Evolutionary conservation across 805 yeast species (phyloP).

Genomic region (Schwanniomyces sp.): DNA sequence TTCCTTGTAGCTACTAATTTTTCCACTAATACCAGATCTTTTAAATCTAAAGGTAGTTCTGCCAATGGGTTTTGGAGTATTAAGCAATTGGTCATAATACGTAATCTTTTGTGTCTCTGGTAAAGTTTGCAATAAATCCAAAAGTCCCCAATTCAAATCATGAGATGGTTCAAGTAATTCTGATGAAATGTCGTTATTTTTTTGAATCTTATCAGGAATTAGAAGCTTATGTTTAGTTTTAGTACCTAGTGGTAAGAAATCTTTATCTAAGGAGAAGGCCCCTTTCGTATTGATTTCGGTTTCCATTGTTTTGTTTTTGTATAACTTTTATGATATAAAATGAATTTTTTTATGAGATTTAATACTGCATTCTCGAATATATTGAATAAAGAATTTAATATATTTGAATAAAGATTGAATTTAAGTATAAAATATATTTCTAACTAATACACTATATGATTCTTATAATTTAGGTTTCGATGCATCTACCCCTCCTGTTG

Average conservation of each 20-base stretch:
- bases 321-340: not conserved
- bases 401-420: not conserved
- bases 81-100: constrained; percentile 50
- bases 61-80: constrained; percentile 58
- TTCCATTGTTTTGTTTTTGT: not conserved
- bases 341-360: not conserved
- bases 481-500: constrained; percentile 52
- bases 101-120: constrained; percentile 41
- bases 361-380: not conserved
- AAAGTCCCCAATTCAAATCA: constrained; percentile 64
- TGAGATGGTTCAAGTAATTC: constrained; percentile 64
- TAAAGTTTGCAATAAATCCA: constrained; percentile 63
- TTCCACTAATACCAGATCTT: constrained; percentile 75
- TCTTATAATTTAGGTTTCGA: constrained; percentile 48
- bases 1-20: constrained; percentile 62
- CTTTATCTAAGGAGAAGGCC: not conserved
- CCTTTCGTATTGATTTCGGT: not conserved
- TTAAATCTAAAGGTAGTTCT: constrained; percentile 68
- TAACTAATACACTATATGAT: constrained; percentile 1
- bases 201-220: not conserved
- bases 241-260: constrained; percentile 3
- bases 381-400: too few relatives aligned
- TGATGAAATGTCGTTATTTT: constrained; percentile 10
- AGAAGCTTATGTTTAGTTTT: constrained; percentile 4
- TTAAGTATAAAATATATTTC: not conserved